phyloP scores from a whole-genome alignment of 2,329 filamentous ascomycete species.

The Chaetomium sp. region DNA sequence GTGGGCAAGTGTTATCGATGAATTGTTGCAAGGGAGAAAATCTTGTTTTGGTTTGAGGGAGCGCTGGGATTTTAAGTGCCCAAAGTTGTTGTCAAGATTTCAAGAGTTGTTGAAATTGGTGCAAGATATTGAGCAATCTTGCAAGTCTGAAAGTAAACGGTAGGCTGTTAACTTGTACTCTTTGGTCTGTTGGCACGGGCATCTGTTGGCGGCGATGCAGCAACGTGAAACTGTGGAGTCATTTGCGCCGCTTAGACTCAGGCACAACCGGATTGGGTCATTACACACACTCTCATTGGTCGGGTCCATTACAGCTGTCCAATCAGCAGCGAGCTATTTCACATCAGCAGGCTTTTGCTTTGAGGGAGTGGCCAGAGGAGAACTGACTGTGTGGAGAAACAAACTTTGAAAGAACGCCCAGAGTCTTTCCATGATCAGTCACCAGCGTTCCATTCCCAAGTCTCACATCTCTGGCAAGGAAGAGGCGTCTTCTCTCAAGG shows the following conservation, averaged over 20 bases:
- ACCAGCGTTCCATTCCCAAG: background rate
- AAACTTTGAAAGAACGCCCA: too few relatives aligned
- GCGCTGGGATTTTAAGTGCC: background rate
- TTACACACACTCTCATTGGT: slow-evolving; percentile 11
- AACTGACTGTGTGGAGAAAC: too few relatives aligned
- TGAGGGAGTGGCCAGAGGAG: too few relatives aligned
- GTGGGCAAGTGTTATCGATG: background rate
- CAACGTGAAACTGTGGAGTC: slow-evolving; percentile 16
- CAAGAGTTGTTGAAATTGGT: background rate
- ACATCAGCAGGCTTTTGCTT: slow-evolving; percentile 10
- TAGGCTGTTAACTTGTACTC: slow-evolving; percentile 10
- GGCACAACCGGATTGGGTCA: slow-evolving; percentile 17
- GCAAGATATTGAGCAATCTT: background rate
- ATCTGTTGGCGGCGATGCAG: slow-evolving; percentile 19
- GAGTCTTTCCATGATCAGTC: background rate
- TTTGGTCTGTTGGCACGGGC: background rate
- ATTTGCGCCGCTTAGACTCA: background rate
- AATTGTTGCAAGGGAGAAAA: background rate
- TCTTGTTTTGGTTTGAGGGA: background rate
- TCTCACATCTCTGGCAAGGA: background rate
- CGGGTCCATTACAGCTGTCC: background rate
- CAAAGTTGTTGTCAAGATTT: background rate
- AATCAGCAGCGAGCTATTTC: slow-evolving; percentile 22
- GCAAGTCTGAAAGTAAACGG: background rate
- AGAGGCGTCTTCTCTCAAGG: background rate